Base-by-base conservation (phyloP, 2,329 filamentous ascomycete species). In the Talaromyces islandicus region DNA sequence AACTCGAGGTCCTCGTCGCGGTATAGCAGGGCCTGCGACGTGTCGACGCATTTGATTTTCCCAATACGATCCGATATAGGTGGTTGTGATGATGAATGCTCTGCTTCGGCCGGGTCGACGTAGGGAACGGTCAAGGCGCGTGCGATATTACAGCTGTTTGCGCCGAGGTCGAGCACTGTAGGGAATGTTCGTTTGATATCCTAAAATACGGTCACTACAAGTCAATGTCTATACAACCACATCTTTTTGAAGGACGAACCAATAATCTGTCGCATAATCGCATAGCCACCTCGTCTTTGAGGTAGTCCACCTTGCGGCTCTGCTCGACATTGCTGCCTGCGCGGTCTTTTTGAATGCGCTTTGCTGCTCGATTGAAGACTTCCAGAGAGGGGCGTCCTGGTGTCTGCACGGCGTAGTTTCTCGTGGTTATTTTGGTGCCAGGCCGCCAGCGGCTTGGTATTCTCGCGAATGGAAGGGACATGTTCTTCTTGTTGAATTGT, bases 61-160 rank as follows among this genome's bases (percentile, higher is more conserved):
- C 83, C 82, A 59, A 99, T 87, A 62, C 89, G 86, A 24, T 81
- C 82, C 1, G 88, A 81, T 48, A 96, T 81, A 3, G 92, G 88
- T 25, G 69, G 67, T 25, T 69, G 67, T 38, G 59, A 27, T 27
- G 25, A 27, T 27, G 25, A 27, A 3, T 27, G 64, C 53, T 70
- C 68, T 17, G 64, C 63, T 61, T 83, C 81, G 7, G 56, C 57
- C 17, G 81, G 82, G 69, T 90, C 87, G 0, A 86, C 85, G 70
- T 91, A 86, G 81, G 64, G 86, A 80, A 55, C 80, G 67, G 88
- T 88, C 52, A 97, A 83, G 60, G 90, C 89, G 64, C 88, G 87
- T 21, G 92, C 92, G 63, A 99, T 87, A 75, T 97, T 96, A 82
- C 93, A 97, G 63, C 93, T 91, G 73, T 97, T 96, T 63, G 94